Evolutionary conservation across 768 basidiomycete species (phyloP).

Genomic region (Daedalea quercina): DNA sequence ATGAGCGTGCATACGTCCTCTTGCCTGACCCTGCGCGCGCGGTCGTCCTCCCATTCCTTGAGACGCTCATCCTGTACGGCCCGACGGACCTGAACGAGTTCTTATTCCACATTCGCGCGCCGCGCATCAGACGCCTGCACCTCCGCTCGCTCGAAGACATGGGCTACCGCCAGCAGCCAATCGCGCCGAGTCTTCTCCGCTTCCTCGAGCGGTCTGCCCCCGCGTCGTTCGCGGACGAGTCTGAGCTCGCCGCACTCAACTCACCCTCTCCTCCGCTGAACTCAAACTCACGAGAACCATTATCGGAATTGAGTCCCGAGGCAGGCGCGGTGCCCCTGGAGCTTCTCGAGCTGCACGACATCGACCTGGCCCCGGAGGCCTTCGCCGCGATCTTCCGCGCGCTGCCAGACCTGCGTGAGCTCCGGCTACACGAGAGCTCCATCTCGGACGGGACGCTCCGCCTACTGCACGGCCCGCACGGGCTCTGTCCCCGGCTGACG

Average conservation of each 20-base stretch:
- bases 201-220: conserved; percentile 25
- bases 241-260: conserved; percentile 1
- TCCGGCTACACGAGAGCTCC: conserved; percentile 53
- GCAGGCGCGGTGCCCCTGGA: conserved; percentile 30
- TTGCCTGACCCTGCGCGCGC: conserved; percentile 9
- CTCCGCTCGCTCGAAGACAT: conserved; percentile 34
- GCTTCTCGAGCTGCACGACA: conserved; percentile 42
- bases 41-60: conserved; percentile 21
- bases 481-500: conserved; percentile 40
- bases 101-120: conserved; percentile 26
- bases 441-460: conserved; percentile 41
- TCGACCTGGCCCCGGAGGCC: conserved; percentile 34
- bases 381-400: conserved; percentile 30
- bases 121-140: conserved; percentile 30
- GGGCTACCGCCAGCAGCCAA: conserved; percentile 26
- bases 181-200: conserved; percentile 22
- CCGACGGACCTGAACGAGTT: conserved; percentile 25
- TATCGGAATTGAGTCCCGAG: too few species aligned
- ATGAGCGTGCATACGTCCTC: conserved; percentile 19
- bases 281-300: too few species aligned
- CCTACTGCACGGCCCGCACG: conserved; percentile 28
- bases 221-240: not conserved
- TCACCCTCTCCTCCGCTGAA: conserved; percentile 18
- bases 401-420: conserved; percentile 36
- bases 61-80: conserved; percentile 24